Evolutionary conservation across 2,329 filamentous ascomycete genomes (phyloP).

Genomic region (Pseudogymnoascus sp.): DNA sequence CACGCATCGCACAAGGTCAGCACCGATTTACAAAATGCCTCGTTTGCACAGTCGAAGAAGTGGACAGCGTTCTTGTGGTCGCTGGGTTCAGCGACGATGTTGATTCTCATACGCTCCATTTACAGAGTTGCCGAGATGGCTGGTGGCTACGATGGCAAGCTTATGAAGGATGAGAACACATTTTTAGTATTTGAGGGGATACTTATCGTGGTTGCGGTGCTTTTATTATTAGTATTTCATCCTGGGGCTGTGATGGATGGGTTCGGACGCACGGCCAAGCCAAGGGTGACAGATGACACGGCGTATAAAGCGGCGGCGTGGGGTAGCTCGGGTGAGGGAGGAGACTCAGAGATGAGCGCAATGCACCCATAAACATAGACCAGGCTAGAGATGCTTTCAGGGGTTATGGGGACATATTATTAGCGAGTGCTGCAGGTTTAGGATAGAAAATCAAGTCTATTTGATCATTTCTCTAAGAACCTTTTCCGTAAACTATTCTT

Average conservation of each 20-base stretch:
- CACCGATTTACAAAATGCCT: neutral
- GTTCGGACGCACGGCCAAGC: neutral
- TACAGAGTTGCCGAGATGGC: slow-evolving; percentile 60
- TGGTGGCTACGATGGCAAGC: slow-evolving; percentile 50
- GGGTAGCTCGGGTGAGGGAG: neutral
- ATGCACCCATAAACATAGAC: neutral
- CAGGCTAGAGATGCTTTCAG: neutral
- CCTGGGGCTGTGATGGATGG: slow-evolving; percentile 21
- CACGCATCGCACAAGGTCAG: slow-evolving; percentile 8
- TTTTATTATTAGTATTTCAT: slow-evolving; percentile 38
- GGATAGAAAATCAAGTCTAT: neutral
- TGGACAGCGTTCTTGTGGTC: neutral
- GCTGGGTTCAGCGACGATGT: slow-evolving; percentile 44
- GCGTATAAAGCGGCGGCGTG: neutral
- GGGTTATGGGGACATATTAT: neutral
- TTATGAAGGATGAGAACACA: slow-evolving; percentile 46
- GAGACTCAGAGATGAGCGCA: neutral
- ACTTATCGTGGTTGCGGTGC: slow-evolving; percentile 40
- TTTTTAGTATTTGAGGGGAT: slow-evolving; percentile 52
- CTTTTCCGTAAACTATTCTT: neutral
- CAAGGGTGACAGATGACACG: slow-evolving; percentile 9
- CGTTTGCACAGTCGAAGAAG: neutral
- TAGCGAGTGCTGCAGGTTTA: neutral
- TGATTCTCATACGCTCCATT: slow-evolving; percentile 55
- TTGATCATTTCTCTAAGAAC: neutral